Base-by-base conservation (phyloP, 495 filamentous ascomycete species). In the Parathielavia appendiculata region DNA sequence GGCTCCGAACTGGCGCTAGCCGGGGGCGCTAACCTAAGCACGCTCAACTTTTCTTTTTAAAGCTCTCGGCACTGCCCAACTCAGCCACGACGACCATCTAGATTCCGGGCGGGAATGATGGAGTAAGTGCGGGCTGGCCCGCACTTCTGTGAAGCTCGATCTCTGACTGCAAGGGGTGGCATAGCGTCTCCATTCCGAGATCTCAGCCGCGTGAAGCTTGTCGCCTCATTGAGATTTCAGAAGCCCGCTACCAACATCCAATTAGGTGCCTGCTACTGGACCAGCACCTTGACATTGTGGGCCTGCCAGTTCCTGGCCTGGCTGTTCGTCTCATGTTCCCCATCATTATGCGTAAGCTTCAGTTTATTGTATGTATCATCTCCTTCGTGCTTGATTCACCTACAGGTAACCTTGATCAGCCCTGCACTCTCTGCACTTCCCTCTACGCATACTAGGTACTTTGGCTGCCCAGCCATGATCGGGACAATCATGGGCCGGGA, bases 401-500 rank as follows among this genome's bases (percentile, higher is more conserved):
- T n/a, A n/a, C n/a, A n/a, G n/a, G n/a, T n/a, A n/a, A n/a, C n/a
- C n/a, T n/a, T n/a, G n/a, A n/a, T n/a, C n/a, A n/a, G n/a, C n/a
- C n/a, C 41, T 5, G n/a, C 41, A 12, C 22, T 10, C 10, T 49
- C 30, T 10, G 30, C 57, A 54, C 40, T 55, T 34, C 51, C 58
- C 32, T 56, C 19, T 19, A 22, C 44, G 44, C 44, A 14, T 41
- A 11, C 20, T 26, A 20, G n/a, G n/a, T n/a, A n/a, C n/a, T 44
- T 22, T 22, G 32, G 43, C 17, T 11, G 35, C 20, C 52, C 32
- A 59, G 51, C 49, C 57, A 51, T 54, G 54, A 61, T 63, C 63
- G 54, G 59, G 60, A n/a, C 52, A 60, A 63, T 63, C 60, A 58
- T n/a, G n/a, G 44, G 51, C 62, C 49, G 48, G 58, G 57, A 46